Evolutionary conservation across 1,284 basidiomycete species (phyloP).

Genomic region (Cerrena zonata): DNA sequence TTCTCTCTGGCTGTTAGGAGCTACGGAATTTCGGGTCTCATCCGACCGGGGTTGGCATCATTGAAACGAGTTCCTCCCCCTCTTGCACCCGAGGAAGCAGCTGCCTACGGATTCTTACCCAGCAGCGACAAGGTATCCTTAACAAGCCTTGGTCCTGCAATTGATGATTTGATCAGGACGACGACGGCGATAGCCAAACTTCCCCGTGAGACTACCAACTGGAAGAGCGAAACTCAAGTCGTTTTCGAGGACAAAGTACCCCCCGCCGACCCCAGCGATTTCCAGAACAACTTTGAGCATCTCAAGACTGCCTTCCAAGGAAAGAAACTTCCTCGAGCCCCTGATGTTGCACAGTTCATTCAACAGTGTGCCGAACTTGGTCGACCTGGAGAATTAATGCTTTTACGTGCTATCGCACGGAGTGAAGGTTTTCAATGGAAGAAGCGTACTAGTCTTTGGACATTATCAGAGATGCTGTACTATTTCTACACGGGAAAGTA

Average conservation of each 20-base stretch:
- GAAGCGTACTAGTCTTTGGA: slow-evolving; percentile 24
- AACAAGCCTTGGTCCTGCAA: not conserved
- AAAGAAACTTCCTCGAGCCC: slow-evolving; percentile 1
- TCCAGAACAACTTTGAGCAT: not conserved
- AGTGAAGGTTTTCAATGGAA: not conserved
- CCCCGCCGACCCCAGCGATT: not conserved
- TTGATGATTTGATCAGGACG: too few species aligned
- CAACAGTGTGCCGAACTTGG: slow-evolving; percentile 2
- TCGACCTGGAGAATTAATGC: slow-evolving; percentile 14
- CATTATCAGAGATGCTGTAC: slow-evolving; percentile 34
- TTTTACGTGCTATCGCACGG: slow-evolving; percentile 8
- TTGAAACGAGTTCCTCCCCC: slow-evolving; percentile 11
- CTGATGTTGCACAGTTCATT: not conserved
- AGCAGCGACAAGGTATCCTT: not conserved
- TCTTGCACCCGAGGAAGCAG: not conserved
- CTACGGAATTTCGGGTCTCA: slow-evolving; percentile 12
- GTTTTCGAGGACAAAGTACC: slow-evolving; percentile 1
- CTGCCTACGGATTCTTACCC: not conserved
- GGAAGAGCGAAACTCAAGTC: not conserved
- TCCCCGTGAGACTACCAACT: not conserved
- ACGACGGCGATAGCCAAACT: too few species aligned
- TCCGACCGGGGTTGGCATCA: slow-evolving; percentile 15
- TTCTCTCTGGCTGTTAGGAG: slow-evolving; percentile 19
- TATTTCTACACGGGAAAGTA: slow-evolving; percentile 21
- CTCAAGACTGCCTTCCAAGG: slow-evolving; percentile 1